Conservation (phyloP, 1,284 basidiomycete species). For the Marasmius tenuissimus region DNA sequence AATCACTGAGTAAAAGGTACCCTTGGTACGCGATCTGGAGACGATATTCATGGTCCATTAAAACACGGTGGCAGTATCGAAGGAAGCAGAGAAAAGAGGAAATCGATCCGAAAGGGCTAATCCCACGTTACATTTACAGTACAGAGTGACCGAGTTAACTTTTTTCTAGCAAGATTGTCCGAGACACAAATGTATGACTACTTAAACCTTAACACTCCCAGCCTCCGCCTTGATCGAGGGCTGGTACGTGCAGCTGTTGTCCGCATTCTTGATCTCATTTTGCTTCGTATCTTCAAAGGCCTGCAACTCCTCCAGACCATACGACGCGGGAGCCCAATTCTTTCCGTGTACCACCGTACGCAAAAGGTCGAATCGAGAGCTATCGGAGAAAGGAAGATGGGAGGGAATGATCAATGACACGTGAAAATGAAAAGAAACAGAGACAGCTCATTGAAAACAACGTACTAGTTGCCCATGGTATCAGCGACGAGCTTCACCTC, state of each 20-base stretch:
- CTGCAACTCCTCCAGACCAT: slow-evolving; percentile 13
- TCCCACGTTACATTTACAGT: too few species aligned
- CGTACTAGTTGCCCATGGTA: slow-evolving; percentile 27
- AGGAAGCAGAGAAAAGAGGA: too few species aligned
- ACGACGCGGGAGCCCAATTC: slow-evolving; percentile 21
- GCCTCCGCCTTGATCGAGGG: too few species aligned
- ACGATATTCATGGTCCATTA: too few species aligned
- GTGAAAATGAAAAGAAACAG: neutral
- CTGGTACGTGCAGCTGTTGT: slow-evolving; percentile 4
- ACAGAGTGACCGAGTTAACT: too few species aligned
- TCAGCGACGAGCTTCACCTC: slow-evolving; percentile 27
- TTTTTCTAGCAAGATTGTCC: too few species aligned
- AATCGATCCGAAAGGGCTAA: too few species aligned
- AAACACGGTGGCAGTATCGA: too few species aligned
- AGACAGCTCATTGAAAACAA: neutral
- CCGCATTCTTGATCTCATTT: slow-evolving; percentile 18
- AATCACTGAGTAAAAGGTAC: too few species aligned
- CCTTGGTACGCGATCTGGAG: too few species aligned
- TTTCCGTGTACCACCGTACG: slow-evolving; percentile 25
- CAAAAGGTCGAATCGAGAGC: slow-evolving; percentile 23
- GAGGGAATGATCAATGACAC: neutral
- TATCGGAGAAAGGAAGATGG: neutral
- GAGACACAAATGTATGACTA: too few species aligned
- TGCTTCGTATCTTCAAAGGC: slow-evolving; percentile 13
- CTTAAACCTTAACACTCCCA: too few species aligned